Conservation (phyloP, 1,284 basidiomycete species). For the Apiotrichum mycotoxinovorans region DNA sequence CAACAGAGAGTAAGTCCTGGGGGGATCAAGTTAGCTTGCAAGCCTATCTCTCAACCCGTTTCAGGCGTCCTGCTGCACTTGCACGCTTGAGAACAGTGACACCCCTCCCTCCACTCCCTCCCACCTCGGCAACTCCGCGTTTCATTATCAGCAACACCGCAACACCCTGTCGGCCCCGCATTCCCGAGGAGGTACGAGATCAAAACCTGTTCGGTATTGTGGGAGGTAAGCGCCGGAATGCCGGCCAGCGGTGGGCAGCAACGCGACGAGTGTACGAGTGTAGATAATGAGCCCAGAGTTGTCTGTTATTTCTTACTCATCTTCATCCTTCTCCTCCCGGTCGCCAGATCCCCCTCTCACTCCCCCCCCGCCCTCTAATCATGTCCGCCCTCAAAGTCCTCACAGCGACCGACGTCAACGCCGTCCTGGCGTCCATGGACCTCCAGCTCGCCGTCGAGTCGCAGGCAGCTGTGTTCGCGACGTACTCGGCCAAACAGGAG, state of each 20-base stretch:
- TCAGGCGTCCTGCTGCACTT: too few species aligned
- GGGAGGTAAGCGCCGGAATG: too few species aligned
- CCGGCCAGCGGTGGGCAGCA: neutral
- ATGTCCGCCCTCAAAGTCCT: slow-evolving; percentile 27
- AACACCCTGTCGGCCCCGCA: neutral
- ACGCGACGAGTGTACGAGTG: too few species aligned
- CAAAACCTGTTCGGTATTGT: too few species aligned
- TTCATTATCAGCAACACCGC: neutral
- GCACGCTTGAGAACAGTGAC: too few species aligned
- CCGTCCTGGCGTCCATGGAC: slow-evolving; percentile 31
- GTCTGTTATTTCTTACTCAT: too few species aligned
- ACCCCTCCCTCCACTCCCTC: too few species aligned
- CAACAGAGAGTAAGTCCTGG: too few species aligned
- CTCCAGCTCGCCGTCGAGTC: slow-evolving; percentile 32
- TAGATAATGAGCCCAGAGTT: too few species aligned
- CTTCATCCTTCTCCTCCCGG: neutral
- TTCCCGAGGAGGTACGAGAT: neutral
- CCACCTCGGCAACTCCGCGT: neutral
- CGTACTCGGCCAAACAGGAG: slow-evolving; percentile 26
- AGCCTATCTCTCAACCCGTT: too few species aligned
- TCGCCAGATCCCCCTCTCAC: neutral
- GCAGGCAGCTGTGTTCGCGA: slow-evolving; percentile 40
- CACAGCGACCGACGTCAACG: slow-evolving; percentile 37
- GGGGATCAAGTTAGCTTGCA: too few species aligned
- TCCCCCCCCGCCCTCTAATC: too few species aligned